A percentile compares a stretch with the other conserved stretches of the same genome.
Evolutionary conservation across 163 green algal species (phyloP).

Genomic region (Scenedesmus sp.): DNA sequence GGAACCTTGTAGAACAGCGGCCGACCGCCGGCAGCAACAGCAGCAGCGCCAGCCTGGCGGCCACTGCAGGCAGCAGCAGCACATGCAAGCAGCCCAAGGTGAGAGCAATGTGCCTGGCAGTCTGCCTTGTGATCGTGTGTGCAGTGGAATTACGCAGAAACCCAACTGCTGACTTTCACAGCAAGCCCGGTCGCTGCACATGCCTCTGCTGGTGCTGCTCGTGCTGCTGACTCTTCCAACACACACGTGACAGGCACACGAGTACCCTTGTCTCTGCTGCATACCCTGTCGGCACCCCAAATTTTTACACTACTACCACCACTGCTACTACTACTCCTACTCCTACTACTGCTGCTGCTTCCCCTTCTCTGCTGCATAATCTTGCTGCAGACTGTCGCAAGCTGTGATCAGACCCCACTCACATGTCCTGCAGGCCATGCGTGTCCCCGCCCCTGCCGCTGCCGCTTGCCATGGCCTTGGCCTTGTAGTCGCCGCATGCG

Average conservation of each 20-base stretch:
- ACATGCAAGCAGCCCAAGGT: not conserved
- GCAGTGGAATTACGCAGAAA: no score
- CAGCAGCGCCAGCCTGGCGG: not conserved
- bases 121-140: not conserved
- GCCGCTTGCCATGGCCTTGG: not conserved
- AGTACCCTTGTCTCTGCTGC: no score
- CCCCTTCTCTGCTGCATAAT: not conserved
- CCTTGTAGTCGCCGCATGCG: not conserved
- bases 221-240: not conserved
- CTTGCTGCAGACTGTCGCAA: not conserved
- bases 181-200: not conserved
- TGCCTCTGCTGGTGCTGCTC: not conserved
- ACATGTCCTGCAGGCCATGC: not conserved
- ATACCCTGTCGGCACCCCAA: no score
- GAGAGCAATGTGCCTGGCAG: not conserved
- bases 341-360: not conserved
- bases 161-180: no score
- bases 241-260: no score
- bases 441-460: not conserved
- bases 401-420: not conserved
- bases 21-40: not conserved
- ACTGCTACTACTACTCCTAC: no score
- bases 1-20: conserved; percentile 82
- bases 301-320: no score
- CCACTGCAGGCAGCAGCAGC: not conserved